These are phyloP conservation scores for Candida cerambycidarum DNA, from an alignment of 805 yeast genomes.

Conservation along the genomic window DNA sequence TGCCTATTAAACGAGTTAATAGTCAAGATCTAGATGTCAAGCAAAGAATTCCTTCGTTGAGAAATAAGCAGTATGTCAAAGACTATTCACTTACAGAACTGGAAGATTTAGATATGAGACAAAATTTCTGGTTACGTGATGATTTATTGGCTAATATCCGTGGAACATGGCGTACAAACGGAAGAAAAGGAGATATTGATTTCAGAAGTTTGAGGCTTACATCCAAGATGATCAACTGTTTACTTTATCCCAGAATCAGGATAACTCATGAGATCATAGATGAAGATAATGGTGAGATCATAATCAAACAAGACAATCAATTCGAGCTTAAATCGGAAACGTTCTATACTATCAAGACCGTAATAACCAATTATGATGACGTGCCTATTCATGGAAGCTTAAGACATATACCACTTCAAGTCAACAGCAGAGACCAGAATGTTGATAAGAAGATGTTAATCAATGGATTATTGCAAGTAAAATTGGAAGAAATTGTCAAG, in stretches of 20 bases:
- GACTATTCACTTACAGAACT: slow-evolving; percentile 53
- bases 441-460: slow-evolving; percentile 60
- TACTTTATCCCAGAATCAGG: slow-evolving; percentile 50
- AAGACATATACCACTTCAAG: slow-evolving; percentile 45
- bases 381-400: slow-evolving; percentile 51
- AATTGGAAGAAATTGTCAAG: slow-evolving; percentile 42
- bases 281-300: slow-evolving; percentile 10
- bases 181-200: slow-evolving; percentile 55
- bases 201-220: slow-evolving; percentile 65
- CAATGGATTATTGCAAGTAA: slow-evolving; percentile 71
- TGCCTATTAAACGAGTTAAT: slow-evolving; percentile 65
- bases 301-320: slow-evolving; percentile 25
- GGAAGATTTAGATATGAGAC: slow-evolving; percentile 56
- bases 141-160: slow-evolving; percentile 54
- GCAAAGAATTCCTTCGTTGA: slow-evolving; percentile 65
- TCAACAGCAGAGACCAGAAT: slow-evolving; percentile 13
- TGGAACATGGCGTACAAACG: slow-evolving; percentile 62
- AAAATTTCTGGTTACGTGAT: slow-evolving; percentile 80
- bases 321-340: slow-evolving; percentile 43
- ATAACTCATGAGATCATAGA: slow-evolving; percentile 33
- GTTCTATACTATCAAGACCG: slow-evolving; percentile 51
- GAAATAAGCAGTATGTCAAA: slow-evolving; percentile 67
- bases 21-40: slow-evolving; percentile 42
- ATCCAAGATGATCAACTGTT: slow-evolving; percentile 54
- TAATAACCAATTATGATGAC: slow-evolving; percentile 48